Base-by-base conservation (phyloP, 352 stramenopile genomes). In the Globisporangium viniferum region DNA sequence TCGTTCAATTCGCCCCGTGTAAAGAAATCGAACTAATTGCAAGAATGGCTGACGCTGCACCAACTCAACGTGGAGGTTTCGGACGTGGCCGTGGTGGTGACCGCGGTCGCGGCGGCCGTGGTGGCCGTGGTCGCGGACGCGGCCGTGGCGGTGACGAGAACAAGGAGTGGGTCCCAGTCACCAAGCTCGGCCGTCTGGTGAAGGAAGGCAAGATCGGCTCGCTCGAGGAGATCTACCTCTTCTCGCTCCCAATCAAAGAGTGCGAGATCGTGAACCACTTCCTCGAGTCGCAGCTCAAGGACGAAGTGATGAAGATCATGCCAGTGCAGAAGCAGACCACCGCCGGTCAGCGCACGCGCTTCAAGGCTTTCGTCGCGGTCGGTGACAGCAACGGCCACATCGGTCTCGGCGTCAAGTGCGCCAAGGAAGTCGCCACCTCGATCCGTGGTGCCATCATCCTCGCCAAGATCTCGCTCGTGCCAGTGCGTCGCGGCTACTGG, bases 291-390 rank as follows among this genome's bases (percentile, higher is more conserved):
- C 97, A 94, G 82, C 97, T 99, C 66, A 98, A 99, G 81, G 98
- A 99, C 81, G 98, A 99, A 78, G 97, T 99, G 61, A 99, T 99
- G 97, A 99, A 99, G 92, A 99, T 99, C 89, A 99, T 99, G 96
- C 97, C 98, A 67, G 98, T 99, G 62, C 98, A 99, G 88, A 99
- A 99, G 95, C 97, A 99, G 88, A 99, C 96, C 59, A 98, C 96
- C 53, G 98, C 98, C 69, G 98, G 98, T 89, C 98, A 99, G 92
- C 92, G 98, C 69, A 99, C 98, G 73, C 93, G 98, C 69, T 99
- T 99, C 94, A 99, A 99, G 90, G 98, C 97, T 44, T 99, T 99
- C 80, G 98, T 99, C 35, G 98, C 97, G 68, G 95, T 99, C 62
- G 98, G 98, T 74, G 98, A 99, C 82, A 88, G 73, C 85, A 95